Conservation (phyloP, 2,329 filamentous ascomycete genomes). For the Mycosphaerella sp. region DNA sequence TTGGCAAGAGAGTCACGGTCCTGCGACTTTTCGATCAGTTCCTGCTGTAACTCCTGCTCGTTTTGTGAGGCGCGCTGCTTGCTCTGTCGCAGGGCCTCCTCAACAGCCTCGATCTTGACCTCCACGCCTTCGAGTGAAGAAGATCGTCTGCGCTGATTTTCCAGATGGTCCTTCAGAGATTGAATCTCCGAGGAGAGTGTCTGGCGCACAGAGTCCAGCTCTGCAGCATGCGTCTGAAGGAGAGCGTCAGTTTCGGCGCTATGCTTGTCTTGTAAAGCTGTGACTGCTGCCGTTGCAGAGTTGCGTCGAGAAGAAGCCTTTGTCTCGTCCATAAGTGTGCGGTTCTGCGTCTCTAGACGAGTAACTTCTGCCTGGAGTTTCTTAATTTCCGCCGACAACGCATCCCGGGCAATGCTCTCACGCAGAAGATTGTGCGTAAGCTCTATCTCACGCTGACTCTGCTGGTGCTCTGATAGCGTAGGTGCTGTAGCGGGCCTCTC, state of each 20-base stretch:
- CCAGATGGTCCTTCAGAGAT: constrained; percentile 25
- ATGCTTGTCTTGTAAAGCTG: background rate
- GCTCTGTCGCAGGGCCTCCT: constrained; percentile 28
- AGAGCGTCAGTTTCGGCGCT: constrained; percentile 12
- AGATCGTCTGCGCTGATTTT: constrained; percentile 23
- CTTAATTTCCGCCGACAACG: constrained; percentile 22
- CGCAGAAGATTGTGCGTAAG: constrained; percentile 29
- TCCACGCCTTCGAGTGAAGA: constrained; percentile 29
- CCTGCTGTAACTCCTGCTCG: constrained; percentile 29
- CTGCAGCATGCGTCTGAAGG: constrained; percentile 14
- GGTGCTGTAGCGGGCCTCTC: constrained; percentile 20
- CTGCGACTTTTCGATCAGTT: constrained; percentile 28
- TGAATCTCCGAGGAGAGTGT: constrained; percentile 23
- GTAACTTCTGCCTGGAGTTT: constrained; percentile 25
- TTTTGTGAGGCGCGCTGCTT: constrained; percentile 27
- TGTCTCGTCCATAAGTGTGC: background rate
- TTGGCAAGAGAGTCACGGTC: constrained; percentile 29
- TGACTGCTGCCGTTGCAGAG: background rate
- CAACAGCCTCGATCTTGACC: constrained; percentile 30
- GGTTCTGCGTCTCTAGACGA: constrained; percentile 22
- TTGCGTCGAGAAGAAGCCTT: background rate
- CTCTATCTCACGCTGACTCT: constrained; percentile 26
- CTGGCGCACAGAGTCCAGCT: constrained; percentile 19
- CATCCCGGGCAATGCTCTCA: constrained; percentile 25
- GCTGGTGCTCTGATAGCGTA: constrained; percentile 19